Percentiles rank a stretch among this genome's conserved stretches.
phyloP scores from a whole-genome alignment of 176 grass and related monocot species.

The Tillandsia fasciculata region DNA sequence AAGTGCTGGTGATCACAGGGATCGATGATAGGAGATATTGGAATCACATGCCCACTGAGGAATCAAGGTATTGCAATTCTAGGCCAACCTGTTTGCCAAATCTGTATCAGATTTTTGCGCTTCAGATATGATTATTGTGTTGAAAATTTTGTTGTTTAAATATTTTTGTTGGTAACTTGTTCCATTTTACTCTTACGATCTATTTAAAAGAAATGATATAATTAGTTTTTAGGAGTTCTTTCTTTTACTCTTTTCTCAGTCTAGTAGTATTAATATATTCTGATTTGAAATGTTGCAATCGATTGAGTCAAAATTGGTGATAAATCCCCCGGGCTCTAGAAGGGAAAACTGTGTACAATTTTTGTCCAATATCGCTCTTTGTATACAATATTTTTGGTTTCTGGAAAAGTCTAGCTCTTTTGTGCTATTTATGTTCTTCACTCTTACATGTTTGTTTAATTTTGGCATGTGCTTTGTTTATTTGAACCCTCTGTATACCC shows the following conservation, averaged over 20 bases:
- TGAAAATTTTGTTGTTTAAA: neutral
- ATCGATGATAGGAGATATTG: constrained; percentile 76
- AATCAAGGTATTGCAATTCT: constrained; percentile 56
- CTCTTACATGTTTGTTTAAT: neutral
- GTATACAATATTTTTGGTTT: neutral
- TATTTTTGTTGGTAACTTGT: too few species aligned
- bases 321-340: neutral
- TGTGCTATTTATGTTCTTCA: neutral
- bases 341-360: neutral
- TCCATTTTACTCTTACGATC: too few species aligned
- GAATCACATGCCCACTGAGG: constrained; percentile 53
- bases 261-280: too few species aligned
- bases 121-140: neutral
- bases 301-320: neutral
- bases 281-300: too few species aligned
- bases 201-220: too few species aligned
- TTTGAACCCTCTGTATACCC: neutral
- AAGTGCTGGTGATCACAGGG: constrained; percentile 66
- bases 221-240: too few species aligned
- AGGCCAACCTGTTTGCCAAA: neutral
- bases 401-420: neutral
- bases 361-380: neutral
- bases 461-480: neutral
- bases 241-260: too few species aligned
- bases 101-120: neutral